These are phyloP conservation scores for Chaetomidium leptoderma DNA, from an alignment of 495 filamentous ascomycete species.

Conservation along the genomic window DNA sequence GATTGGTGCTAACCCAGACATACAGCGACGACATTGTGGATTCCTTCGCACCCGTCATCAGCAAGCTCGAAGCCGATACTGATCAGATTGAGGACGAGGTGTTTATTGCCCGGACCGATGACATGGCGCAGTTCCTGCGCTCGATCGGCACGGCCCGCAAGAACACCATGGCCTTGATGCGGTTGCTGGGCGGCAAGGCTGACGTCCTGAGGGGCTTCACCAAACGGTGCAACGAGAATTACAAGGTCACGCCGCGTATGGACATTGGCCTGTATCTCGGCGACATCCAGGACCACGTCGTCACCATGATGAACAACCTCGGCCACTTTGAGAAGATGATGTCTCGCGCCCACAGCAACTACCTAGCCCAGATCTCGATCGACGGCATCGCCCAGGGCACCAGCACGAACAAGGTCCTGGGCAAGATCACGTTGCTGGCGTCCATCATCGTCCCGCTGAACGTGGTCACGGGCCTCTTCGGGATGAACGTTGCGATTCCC, in stretches of 20 bases:
- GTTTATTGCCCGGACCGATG: conserved; percentile 82
- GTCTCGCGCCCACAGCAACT: conserved; percentile 90
- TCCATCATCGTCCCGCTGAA: conserved; percentile 97
- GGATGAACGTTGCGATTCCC: conserved; percentile 92
- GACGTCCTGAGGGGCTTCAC: conserved; percentile 96
- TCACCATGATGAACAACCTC: conserved; percentile 97
- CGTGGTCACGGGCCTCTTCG: conserved; percentile 89
- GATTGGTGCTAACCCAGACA: conserved; percentile 24
- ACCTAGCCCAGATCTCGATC: conserved; percentile 89
- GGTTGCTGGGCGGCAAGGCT: conserved; percentile 89
- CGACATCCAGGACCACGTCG: conserved; percentile 98
- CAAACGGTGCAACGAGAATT: conserved; percentile 96
- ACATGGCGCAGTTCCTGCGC: conserved; percentile 78
- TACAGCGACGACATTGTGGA: conserved; percentile 92
- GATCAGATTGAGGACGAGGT: conserved; percentile 93
- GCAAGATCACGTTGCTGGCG: conserved; percentile 92
- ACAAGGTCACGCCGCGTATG: conserved; percentile 85
- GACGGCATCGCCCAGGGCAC: conserved; percentile 80
- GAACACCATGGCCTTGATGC: conserved; percentile 89
- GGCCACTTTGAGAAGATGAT: conserved; percentile 97
- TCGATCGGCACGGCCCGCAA: conserved; percentile 87
- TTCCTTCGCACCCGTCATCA: conserved; percentile 84
- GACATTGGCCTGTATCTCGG: conserved; percentile 94
- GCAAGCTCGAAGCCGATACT: conserved; percentile 77
- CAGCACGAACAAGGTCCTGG: conserved; percentile 74